Base-by-base conservation (phyloP, 306 rosid genomes). In the Hippophae tibetana region DNA sequence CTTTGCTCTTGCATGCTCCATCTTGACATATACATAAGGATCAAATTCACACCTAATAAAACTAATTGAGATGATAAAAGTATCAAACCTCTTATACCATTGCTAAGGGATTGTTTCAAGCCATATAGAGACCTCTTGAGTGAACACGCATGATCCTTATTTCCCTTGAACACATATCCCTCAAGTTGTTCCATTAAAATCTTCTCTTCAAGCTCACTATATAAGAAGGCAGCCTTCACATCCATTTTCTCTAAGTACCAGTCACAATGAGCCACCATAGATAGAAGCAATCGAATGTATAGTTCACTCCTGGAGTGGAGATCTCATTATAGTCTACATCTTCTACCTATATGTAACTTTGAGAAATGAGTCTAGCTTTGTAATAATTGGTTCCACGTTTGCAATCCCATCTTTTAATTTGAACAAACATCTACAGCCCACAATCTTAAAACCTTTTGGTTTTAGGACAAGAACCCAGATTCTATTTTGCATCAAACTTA, bases 1-100 rank as follows among this genome's bases (percentile, higher is more conserved):
- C 0, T 1, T 6, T 7, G 6, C 7, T 11, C 10, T 0, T 18
- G 7, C 18, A 9, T 1, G 0, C 7, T 8, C 1, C 5, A 3
- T 10, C 42, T 31, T 57, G 1, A 41, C 7, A 18, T 18, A 18
- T 8, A 58, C 27, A 18, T 50, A 58, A 7, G 12, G n/a, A 13
- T 58, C 38, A 58, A 42, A 58, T 5, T 2, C 1, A 13, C 62
- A 13, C 8, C 2, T 41, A 5, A 2, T 0, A 38, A 57, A 57
- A 38, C 47, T 1, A 57, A 6, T 13, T 6, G 9, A 3, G 3
- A 58, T 4, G 10, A 42, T 8, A 18, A 58, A 58, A 10, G 11
- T 1, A 10, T 58, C 62, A 44, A 58, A 58, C 5, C 50, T 4
- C 10, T 42, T 42, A 8, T 58, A 58, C 62, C 49, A 58, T 8